phyloP scores from a whole-genome alignment of 768 basidiomycete species.

The Lanmaoa pseudosensibilis region DNA sequence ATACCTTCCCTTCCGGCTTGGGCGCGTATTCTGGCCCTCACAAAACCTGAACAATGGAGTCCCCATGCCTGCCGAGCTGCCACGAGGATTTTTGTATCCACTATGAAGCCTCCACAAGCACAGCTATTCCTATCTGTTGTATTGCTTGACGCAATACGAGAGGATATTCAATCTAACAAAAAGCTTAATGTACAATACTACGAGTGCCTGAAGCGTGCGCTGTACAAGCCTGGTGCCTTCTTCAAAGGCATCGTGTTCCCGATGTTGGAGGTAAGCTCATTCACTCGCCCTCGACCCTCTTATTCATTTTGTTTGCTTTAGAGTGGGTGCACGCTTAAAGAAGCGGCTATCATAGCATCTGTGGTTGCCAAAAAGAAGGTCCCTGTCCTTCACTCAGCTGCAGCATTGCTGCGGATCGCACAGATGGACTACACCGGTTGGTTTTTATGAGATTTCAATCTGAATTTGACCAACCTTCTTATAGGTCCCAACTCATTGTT shows the following conservation, averaged over 20 bases:
- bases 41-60: conserved; percentile 90
- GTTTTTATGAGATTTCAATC: conserved; percentile 1
- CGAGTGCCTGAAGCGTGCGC: conserved; percentile 83
- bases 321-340: conserved; percentile 86
- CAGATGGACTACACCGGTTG: conserved; percentile 94
- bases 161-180: conserved; percentile 83
- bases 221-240: conserved; percentile 97
- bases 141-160: conserved; percentile 82
- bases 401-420: conserved; percentile 88
- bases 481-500: conserved; percentile 91
- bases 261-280: conserved; percentile 73
- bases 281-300: conserved; percentile 29
- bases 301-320: conserved; percentile 25
- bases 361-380: conserved; percentile 88
- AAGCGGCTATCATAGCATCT: conserved; percentile 92
- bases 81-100: conserved; percentile 93
- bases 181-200: conserved; percentile 94
- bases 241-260: conserved; percentile 99
- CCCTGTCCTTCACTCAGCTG: conserved; percentile 95
- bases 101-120: conserved; percentile 93
- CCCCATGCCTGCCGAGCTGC: conserved; percentile 94
- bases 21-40: conserved; percentile 93
- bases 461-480: neutral
- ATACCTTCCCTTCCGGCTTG: conserved; percentile 94
- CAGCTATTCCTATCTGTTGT: conserved; percentile 92